Conservation (phyloP, 176 grass and related monocot species). For the Oryza officinalis region DNA sequence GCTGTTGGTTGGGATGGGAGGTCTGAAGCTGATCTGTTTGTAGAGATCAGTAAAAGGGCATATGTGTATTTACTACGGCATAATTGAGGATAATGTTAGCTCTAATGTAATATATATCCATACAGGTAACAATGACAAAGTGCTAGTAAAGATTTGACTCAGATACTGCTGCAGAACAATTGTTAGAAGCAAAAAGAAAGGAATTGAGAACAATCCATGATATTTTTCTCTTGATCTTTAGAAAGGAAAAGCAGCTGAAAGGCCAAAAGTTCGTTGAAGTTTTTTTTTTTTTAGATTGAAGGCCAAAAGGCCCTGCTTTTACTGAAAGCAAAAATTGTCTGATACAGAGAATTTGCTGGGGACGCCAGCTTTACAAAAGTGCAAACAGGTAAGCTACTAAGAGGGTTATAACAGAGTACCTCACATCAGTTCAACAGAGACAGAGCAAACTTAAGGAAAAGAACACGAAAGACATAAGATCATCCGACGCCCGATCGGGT, state of each 20-base stretch:
- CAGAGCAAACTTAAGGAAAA: too few relatives aligned
- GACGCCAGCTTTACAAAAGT: too few relatives aligned
- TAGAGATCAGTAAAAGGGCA: conserved; percentile 16
- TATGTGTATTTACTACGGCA: conserved; percentile 21
- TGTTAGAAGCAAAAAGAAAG: background rate
- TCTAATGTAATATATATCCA: conserved; percentile 42
- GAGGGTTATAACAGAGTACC: too few relatives aligned
- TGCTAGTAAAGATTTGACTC: conserved; percentile 19
- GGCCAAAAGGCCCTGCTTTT: too few relatives aligned
- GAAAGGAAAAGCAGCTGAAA: background rate
- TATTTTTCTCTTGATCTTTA: background rate
- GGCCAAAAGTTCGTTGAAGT: background rate
- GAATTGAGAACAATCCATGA: background rate
- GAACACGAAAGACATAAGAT: too few relatives aligned
- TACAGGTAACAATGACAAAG: conserved; percentile 19
- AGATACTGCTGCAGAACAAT: background rate
- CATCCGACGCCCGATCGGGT: too few relatives aligned
- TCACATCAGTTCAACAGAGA: too few relatives aligned
- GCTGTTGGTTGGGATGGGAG: conserved; percentile 19
- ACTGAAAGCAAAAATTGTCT: too few relatives aligned
- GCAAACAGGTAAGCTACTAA: too few relatives aligned
- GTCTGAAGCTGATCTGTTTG: conserved; percentile 37
- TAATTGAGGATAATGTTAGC: background rate
- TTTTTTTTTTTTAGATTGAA: too few relatives aligned
- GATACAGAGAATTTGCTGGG: too few relatives aligned